Base-by-base conservation (phyloP, 345 rosid species). In the Aethionema arabicum region DNA sequence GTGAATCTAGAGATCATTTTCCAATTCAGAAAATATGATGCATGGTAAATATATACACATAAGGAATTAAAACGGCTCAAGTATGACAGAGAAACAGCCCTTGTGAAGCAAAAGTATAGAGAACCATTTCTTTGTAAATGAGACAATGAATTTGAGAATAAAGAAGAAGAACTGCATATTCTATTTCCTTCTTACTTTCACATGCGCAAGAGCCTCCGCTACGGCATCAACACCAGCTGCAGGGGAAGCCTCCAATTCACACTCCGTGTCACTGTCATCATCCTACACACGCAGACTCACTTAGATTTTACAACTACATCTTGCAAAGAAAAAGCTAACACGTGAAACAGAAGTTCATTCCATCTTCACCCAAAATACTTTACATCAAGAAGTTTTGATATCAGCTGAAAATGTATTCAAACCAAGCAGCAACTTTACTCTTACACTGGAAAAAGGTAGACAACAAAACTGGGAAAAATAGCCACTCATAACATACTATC, bases 251-350 rank as follows among this genome's bases (percentile, higher is more conserved):
- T 90, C 97, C 85, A 93, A 59, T 62, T 93, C 99, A 51, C 63
- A 85, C 47, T 93, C 99, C 46, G 87, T 66, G 76, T 90, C 97
- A 77, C 97, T 90, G 32, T 90, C 95, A 68, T 87, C 95, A 68
- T 90, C 95, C 99, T 93, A 80, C 65, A 76, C 49, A 48, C 57
- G 35, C 54, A 67, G 52, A 31, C 38, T 14, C 31, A n/a, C 9
- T 47, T 3, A 51, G 51, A 42, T 11, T 30, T 49, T 32, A 8
- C 47, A 70, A 49, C 2, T 42, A 52, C 15, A 7, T 67, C 44
- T 32, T 27, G 38, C 48, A 40, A 54, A 38, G 3, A 49, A 54
- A 21, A 46, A 47, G 10, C 47, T 7, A 50, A 0, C 52, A 60
- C 60, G 59, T 6, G 50, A 35, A 59, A 36, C 55, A 55, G 0